Percentiles rank a stretch among this genome's conserved stretches.
Conservation (phyloP, 805 yeast species). For the Saccharomycopsis sp. region DNA sequence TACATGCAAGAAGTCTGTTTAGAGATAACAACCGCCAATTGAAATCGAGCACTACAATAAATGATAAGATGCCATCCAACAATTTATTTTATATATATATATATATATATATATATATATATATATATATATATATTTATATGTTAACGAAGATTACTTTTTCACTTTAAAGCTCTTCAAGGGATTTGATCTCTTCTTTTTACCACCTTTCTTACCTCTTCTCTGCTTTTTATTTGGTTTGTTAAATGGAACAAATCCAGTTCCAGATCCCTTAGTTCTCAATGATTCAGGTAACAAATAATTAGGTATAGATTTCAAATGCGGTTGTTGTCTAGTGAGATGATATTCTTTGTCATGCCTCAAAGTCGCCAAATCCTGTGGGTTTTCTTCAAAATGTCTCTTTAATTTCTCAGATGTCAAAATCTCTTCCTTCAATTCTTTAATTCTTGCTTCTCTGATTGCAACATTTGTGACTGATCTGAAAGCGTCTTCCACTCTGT, state of each 20-base stretch:
- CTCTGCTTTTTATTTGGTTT: constrained; percentile 39
- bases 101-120: no score
- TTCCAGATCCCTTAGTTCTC: constrained; percentile 44
- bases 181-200: constrained; percentile 46
- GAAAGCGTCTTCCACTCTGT: constrained; percentile 95
- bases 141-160: constrained; percentile 15
- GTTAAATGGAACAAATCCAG: constrained; percentile 67
- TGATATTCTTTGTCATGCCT: constrained; percentile 91
- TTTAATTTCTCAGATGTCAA: constrained; percentile 83
- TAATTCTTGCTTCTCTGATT: constrained; percentile 86
- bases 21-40: no score
- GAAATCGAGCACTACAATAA: no score
- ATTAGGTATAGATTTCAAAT: constrained; percentile 87
- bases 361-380: constrained; percentile 81
- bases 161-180: constrained; percentile 45
- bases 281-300: constrained; percentile 81
- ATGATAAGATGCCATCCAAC: no score
- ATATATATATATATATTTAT: background rate
- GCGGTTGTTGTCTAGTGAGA: constrained; percentile 72
- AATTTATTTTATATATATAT: no score
- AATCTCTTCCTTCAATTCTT: constrained; percentile 81
- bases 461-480: constrained; percentile 88
- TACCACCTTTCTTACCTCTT: constrained; percentile 26
- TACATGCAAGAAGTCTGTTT: no score
- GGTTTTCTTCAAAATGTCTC: constrained; percentile 94